phyloP scores from a whole-genome alignment of 2,329 filamentous ascomycete species.

The Xylaria sp. region DNA sequence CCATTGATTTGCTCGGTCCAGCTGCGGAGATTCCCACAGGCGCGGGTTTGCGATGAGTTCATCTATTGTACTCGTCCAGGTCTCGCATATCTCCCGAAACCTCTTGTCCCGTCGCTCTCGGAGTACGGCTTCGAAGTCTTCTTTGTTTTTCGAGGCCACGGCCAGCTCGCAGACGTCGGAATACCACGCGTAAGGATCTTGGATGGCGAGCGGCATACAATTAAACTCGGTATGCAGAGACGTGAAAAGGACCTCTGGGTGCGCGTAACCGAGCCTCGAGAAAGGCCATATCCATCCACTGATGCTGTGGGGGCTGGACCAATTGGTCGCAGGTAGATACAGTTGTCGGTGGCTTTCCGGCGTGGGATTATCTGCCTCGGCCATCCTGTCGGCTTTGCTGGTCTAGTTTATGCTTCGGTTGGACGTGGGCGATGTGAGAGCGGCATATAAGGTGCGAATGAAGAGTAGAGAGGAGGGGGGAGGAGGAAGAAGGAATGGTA shows the following conservation, averaged over 20 bases:
- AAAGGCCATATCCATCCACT: slow-evolving; percentile 12
- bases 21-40: slow-evolving; percentile 1
- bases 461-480: too few relatives aligned
- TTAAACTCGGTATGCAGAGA: slow-evolving; percentile 27
- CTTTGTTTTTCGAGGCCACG: neutral
- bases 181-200: slow-evolving; percentile 20
- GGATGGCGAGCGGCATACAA: slow-evolving; percentile 25
- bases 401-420: neutral
- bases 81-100: slow-evolving; percentile 9
- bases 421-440: neutral
- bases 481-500: too few relatives aligned
- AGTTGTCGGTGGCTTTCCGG: slow-evolving; percentile 1
- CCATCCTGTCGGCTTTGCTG: neutral
- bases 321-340: slow-evolving; percentile 1
- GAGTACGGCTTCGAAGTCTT: slow-evolving; percentile 21
- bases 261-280: neutral
- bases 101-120: slow-evolving; percentile 23
- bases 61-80: neutral
- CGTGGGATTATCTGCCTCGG: neutral
- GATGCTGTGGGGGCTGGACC: too few relatives aligned
- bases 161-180: slow-evolving; percentile 18
- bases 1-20: slow-evolving; percentile 1
- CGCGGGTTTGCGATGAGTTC: neutral
- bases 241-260: slow-evolving; percentile 10
- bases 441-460: neutral